Percentiles rank a stretch among this genome's conserved stretches.
These are phyloP conservation scores for Boletellus ananas DNA, from an alignment of 768 basidiomycete genomes.

Conservation along the genomic window DNA sequence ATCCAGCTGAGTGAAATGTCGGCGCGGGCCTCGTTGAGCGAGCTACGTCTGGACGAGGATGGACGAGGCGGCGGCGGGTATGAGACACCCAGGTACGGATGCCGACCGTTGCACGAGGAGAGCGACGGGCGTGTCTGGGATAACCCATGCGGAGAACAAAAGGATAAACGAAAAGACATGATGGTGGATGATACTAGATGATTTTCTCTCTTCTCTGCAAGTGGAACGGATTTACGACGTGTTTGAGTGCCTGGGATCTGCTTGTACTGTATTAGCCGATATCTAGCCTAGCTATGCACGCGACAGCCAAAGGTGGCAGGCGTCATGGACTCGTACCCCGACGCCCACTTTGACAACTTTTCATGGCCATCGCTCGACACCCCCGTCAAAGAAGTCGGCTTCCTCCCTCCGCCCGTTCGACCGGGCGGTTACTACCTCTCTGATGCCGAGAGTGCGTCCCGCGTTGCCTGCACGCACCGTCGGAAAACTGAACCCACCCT, in stretches of 20 bases:
- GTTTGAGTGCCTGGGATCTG: neutral
- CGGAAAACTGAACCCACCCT: neutral
- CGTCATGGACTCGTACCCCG: slow-evolving; percentile 1
- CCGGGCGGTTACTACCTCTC: slow-evolving; percentile 35
- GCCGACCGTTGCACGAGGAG: slow-evolving; percentile 6
- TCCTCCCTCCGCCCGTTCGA: slow-evolving; percentile 24
- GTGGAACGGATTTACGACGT: neutral
- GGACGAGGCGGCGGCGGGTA: slow-evolving; percentile 8
- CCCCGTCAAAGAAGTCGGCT: slow-evolving; percentile 33
- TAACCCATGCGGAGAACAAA: slow-evolving; percentile 1
- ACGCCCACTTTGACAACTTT: slow-evolving; percentile 17
- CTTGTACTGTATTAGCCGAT: neutral
- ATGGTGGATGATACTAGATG: slow-evolving; percentile 16
- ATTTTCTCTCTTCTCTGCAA: neutral
- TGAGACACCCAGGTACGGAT: slow-evolving; percentile 21
- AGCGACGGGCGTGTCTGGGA: slow-evolving; percentile 1
- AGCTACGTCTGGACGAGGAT: slow-evolving; percentile 26
- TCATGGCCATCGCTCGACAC: slow-evolving; percentile 39
- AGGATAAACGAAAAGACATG: slow-evolving; percentile 12
- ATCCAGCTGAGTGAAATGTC: slow-evolving; percentile 27
- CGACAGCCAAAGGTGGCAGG: neutral
- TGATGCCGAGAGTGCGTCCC: neutral
- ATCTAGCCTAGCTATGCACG: neutral
- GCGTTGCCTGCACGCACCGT: too few relatives aligned
- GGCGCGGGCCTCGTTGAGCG: slow-evolving; percentile 29